phyloP scores from a whole-genome alignment of 441 rosid species.

The Populus trichocarpa region DNA sequence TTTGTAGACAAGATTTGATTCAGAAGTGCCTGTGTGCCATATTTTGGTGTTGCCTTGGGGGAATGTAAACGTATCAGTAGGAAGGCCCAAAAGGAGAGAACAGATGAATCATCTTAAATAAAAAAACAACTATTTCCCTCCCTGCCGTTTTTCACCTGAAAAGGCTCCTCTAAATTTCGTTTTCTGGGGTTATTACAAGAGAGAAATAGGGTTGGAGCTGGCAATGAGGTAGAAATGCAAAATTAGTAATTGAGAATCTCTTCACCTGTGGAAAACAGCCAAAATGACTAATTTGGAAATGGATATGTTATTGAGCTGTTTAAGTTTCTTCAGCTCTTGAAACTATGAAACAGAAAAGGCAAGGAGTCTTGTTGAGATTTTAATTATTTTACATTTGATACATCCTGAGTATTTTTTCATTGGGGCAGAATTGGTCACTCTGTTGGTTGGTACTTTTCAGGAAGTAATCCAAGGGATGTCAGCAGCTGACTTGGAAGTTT shows the following conservation, averaged over 20 bases:
- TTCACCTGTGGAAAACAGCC: background rate
- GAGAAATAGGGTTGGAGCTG: background rate
- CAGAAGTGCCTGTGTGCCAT: background rate
- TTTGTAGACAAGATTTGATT: background rate
- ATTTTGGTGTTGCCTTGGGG: background rate
- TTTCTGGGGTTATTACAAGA: background rate
- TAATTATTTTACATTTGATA: background rate
- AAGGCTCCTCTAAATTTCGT: background rate
- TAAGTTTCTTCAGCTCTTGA: background rate
- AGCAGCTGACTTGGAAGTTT: conserved; percentile 45
- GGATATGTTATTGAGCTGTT: background rate
- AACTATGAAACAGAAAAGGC: background rate
- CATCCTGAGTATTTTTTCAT: background rate
- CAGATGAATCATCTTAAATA: background rate
- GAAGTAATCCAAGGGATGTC: conserved; percentile 34
- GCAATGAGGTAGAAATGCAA: background rate
- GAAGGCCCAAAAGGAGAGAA: background rate
- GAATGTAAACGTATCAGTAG: background rate
- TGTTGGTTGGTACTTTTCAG: conserved; percentile 19
- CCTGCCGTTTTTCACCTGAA: background rate
- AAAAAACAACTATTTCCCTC: background rate
- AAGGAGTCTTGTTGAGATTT: background rate
- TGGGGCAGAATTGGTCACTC: conserved; percentile 6
- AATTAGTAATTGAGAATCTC: background rate
- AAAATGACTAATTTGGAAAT: background rate